These are phyloP conservation scores for Coemansia sp. DNA, from an alignment of 192 early-diverging fungal species.

Conservation along the genomic window DNA sequence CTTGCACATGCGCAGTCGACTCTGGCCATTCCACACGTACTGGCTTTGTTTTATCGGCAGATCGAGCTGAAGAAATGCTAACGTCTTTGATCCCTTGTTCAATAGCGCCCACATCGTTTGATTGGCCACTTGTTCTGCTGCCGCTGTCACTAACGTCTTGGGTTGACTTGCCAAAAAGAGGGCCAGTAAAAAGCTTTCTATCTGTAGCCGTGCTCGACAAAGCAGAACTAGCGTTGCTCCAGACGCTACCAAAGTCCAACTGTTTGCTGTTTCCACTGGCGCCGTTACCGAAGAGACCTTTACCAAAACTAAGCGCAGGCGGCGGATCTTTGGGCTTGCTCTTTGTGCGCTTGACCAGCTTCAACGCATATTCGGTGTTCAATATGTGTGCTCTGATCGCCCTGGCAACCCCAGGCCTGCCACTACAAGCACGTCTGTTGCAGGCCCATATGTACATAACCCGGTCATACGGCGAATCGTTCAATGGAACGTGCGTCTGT, in stretches of 20 bases:
- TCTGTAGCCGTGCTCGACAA: not conserved
- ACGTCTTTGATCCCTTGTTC: not conserved
- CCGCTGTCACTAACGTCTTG: not conserved
- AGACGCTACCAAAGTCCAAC: constrained; percentile 50
- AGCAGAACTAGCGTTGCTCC: constrained; percentile 12
- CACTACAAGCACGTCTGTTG: constrained; percentile 71
- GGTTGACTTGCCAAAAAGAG: constrained; percentile 19
- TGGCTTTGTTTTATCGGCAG: not conserved
- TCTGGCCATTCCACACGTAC: constrained; percentile 31
- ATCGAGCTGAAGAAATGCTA: not conserved
- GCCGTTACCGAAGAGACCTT: not conserved
- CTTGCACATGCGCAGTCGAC: constrained; percentile 5
- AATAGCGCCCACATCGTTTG: not conserved
- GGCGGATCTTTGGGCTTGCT: constrained; percentile 1
- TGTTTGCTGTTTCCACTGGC: not conserved
- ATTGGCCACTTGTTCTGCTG: not conserved
- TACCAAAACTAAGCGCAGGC: not conserved
- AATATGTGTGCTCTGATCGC: constrained; percentile 64
- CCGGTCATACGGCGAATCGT: constrained; percentile 67
- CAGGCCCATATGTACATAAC: constrained; percentile 81
- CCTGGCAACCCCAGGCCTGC: constrained; percentile 59
- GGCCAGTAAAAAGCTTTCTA: constrained; percentile 20
- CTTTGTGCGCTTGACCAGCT: constrained; percentile 48
- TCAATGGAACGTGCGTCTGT: constrained; percentile 74
- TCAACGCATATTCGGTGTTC: constrained; percentile 63